Base-by-base conservation (phyloP, 257 asterid genomes). In the Scutellaria baicalensis region DNA sequence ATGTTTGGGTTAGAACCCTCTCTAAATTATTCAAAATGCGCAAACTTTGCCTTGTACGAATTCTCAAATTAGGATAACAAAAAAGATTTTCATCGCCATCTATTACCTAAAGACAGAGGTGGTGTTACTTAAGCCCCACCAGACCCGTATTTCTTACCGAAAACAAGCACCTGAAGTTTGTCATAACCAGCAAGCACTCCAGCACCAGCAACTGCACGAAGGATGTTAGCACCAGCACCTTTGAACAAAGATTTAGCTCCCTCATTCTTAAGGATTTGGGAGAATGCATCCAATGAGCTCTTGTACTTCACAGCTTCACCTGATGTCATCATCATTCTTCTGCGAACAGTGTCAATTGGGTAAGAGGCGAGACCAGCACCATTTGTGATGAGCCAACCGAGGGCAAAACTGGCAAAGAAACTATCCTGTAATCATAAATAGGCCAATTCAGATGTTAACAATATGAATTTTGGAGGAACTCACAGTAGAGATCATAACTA, bases 281-380 rank as follows among this genome's bases (percentile, higher is more conserved):
- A 0, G 39, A 90, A 90, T 2, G 97, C 97, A 78, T 90, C 97
- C 17, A 83, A 7, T 0, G 97, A 88, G 81, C 97, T 88, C 90
- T 83, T 90, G 86, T 90, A 90, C 95, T 90, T 90, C 64, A 90
- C 96, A 0, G 97, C 97, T 75, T 90, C 96, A 52, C 97, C 97
- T 16, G 97, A 90, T 17, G 97, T 90, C 97, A 90, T 90, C 97
- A 90, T 90, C 97, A 90, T 90, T 79, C 97, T 88, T 88, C 97
- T 90, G 2, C 97, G 87, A 0, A 90, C 97, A 0, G 97, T 90
- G 77, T 90, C 97, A 50, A 90, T 83, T 11, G 97, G 96, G 86
- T 90, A 90, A 1, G 97, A 90, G 49, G 97, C 97, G 36, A 90
- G 87, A 71, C 97, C 97, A 48, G 97, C 97, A 72, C 96, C 97